Percentiles rank a stretch among this genome's conserved stretches.
Conservation (phyloP, 331 rosid genomes). For the Telfairia occidentalis region DNA sequence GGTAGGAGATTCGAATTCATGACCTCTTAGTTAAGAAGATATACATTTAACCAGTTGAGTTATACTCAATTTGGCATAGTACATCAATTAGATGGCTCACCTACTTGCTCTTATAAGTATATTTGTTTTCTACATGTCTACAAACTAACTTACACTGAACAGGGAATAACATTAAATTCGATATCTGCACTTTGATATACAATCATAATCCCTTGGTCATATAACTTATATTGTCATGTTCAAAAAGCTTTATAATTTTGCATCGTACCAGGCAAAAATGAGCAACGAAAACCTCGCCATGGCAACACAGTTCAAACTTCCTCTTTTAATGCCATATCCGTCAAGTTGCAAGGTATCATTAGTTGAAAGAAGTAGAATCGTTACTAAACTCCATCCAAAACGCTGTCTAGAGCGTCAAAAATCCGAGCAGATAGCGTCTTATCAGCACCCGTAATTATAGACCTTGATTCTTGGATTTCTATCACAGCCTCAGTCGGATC, state of each 20-base stretch:
- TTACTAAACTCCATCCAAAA: slow-evolving; percentile 35
- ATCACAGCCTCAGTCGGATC: slow-evolving; percentile 49
- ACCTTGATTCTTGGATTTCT: slow-evolving; percentile 36
- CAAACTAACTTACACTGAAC: background rate
- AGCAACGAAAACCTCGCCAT: background rate
- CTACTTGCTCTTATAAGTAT: no score
- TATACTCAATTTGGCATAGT: no score
- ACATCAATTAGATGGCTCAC: no score
- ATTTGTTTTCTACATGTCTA: no score
- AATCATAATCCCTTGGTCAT: background rate
- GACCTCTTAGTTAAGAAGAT: no score
- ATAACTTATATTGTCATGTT: no score
- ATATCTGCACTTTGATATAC: background rate
- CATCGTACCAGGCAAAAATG: background rate
- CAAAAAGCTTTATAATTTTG: background rate
- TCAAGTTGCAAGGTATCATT: background rate
- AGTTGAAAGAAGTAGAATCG: background rate
- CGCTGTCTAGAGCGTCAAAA: slow-evolving; percentile 35
- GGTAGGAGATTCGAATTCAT: no score
- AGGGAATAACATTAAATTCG: background rate
- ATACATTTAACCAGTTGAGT: no score
- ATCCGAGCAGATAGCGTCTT: slow-evolving; percentile 38
- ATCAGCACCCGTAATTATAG: slow-evolving; percentile 31
- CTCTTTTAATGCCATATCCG: background rate
- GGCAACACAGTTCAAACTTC: background rate